Conservation (phyloP, 148 eudicot species). For the Rhododendron ovatum region DNA sequence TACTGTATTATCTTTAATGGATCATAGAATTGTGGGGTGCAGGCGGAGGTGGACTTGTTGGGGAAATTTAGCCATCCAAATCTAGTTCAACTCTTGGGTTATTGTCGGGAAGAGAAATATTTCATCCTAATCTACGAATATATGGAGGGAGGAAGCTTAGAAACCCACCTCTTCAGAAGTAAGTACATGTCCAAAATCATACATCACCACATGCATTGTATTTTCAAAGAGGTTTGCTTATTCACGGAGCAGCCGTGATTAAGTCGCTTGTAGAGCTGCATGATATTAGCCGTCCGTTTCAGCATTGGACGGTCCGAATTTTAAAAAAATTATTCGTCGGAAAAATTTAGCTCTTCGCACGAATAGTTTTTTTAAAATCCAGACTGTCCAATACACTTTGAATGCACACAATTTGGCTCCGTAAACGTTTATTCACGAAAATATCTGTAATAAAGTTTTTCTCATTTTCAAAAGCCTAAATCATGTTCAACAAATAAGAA, state of each 20-base stretch:
- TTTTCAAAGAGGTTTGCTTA: too few species aligned
- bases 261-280: too few species aligned
- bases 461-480: not conserved
- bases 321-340: too few species aligned
- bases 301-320: too few species aligned
- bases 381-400: too few species aligned
- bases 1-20: not conserved
- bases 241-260: too few species aligned
- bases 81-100: constrained; percentile 59
- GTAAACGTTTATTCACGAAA: too few species aligned
- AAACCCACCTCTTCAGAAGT: constrained; percentile 65
- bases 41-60: constrained; percentile 64
- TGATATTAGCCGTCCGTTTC: too few species aligned
- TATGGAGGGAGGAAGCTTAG: constrained; percentile 61
- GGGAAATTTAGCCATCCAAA: constrained; percentile 70
- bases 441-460: too few species aligned
- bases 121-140: constrained; percentile 66
- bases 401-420: too few species aligned
- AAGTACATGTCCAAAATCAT: constrained; percentile 13
- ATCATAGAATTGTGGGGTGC: constrained; percentile 7
- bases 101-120: constrained; percentile 57
- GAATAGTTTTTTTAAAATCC: too few species aligned
- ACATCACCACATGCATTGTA: not conserved
- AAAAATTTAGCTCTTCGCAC: too few species aligned
- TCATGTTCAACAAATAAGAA: not conserved